Evolutionary conservation across 2,329 filamentous ascomycete species (phyloP).

Genomic region (Sporothrix pallida): DNA sequence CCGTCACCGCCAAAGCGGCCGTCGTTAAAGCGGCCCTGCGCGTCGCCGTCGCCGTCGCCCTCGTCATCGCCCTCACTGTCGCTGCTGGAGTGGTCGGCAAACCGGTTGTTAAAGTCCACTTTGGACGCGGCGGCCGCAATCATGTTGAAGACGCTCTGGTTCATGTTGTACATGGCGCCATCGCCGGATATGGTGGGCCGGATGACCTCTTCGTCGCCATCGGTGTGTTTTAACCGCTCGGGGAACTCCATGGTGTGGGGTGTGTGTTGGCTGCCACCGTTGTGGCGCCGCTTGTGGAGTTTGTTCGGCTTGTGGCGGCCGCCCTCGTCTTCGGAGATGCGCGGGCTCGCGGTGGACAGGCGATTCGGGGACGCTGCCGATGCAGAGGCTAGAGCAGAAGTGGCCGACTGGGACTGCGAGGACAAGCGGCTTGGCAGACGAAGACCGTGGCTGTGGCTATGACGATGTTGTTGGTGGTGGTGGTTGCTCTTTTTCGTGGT

Average conservation of each 20-base stretch:
- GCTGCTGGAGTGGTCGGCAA: conserved; percentile 80
- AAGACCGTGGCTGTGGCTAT: conserved; percentile 10
- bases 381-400: not conserved
- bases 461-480: not conserved
- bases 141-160: conserved; percentile 92
- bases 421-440: conserved; percentile 26
- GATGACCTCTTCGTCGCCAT: conserved; percentile 54
- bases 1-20: conserved; percentile 38
- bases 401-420: not conserved
- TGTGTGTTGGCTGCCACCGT: conserved; percentile 43
- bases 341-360: not conserved
- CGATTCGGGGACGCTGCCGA: not conserved
- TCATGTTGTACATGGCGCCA: conserved; percentile 73
- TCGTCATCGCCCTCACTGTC: conserved; percentile 63
- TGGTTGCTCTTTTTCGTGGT: not conserved
- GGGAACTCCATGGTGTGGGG: conserved; percentile 56
- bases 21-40: not conserved
- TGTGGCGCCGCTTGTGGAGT: conserved; percentile 53
- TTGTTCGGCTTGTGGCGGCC: conserved; percentile 49
- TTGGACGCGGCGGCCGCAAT: conserved; percentile 86
- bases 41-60: conserved; percentile 46
- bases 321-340: conserved; percentile 44
- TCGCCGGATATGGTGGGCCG: conserved; percentile 51
- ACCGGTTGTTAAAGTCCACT: conserved; percentile 80
- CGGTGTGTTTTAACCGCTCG: conserved; percentile 58